phyloP scores from a whole-genome alignment of 805 yeast species.

The Candida anglica region DNA sequence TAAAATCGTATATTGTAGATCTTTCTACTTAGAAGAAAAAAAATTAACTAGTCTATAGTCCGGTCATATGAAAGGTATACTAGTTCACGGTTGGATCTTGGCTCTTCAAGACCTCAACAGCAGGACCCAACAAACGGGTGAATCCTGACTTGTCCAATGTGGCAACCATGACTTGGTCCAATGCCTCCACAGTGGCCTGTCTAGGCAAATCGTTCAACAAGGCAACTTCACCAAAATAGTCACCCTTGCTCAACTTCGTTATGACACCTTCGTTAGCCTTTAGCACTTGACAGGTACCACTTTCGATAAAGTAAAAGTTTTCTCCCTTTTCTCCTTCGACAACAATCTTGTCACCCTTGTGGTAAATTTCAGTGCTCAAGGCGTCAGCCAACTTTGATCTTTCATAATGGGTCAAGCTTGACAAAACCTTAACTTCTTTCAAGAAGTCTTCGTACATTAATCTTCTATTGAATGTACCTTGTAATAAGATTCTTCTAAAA shows the following conservation, averaged over 20 bases:
- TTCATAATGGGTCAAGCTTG: constrained; percentile 70
- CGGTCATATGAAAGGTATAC: no score
- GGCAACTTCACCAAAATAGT: constrained; percentile 96
- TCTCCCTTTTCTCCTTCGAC: constrained; percentile 72
- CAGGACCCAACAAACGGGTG: constrained; percentile 91
- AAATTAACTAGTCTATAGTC: no score
- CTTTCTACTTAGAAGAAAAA: no score
- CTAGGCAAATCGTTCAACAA: constrained; percentile 87
- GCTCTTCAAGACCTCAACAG: constrained; percentile 78
- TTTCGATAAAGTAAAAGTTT: constrained; percentile 47
- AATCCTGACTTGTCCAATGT: constrained; percentile 89
- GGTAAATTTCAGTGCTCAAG: constrained; percentile 69
- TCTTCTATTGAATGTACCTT: constrained; percentile 87
- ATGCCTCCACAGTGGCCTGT: constrained; percentile 87
- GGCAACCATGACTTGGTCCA: constrained; percentile 77
- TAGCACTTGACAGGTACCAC: constrained; percentile 77
- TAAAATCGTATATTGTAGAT: no score
- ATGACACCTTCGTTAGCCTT: constrained; percentile 61
- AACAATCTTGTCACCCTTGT: constrained; percentile 70
- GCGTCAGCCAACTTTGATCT: constrained; percentile 95
- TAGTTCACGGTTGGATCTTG: constrained; percentile 84
- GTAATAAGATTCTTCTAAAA: constrained; percentile 85
- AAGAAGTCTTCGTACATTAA: constrained; percentile 85
- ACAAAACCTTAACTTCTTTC: constrained; percentile 79
- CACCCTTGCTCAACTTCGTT: constrained; percentile 66